phyloP scores from a whole-genome alignment of 179 eudicot species.

The Beta macrorhiza region DNA sequence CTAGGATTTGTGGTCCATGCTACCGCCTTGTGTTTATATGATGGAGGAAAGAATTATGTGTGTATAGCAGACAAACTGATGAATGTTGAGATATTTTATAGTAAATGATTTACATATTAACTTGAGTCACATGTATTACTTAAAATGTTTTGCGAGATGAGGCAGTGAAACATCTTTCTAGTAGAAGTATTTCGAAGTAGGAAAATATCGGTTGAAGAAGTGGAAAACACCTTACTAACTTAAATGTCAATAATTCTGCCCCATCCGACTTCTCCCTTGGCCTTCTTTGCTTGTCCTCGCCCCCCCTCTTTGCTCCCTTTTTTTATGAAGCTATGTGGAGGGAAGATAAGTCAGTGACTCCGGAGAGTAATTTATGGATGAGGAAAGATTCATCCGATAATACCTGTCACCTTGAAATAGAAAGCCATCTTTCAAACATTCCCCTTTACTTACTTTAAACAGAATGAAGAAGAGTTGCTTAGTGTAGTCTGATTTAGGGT shows the following conservation, averaged over 20 bases:
- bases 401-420: neutral
- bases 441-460: neutral
- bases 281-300: neutral
- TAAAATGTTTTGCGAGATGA: too few relatives aligned
- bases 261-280: neutral
- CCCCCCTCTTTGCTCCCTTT: too few relatives aligned
- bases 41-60: neutral
- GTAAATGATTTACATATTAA: neutral
- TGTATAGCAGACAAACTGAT: neutral
- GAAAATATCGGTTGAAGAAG: too few relatives aligned
- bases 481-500: neutral
- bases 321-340: too few relatives aligned
- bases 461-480: neutral
- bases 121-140: neutral
- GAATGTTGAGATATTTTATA: neutral
- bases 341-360: too few relatives aligned
- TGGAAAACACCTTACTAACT: too few relatives aligned
- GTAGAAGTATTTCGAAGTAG: too few relatives aligned
- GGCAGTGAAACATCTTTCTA: too few relatives aligned
- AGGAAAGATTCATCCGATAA: neutral
- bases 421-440: neutral
- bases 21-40: neutral
- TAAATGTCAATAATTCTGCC: too few relatives aligned
- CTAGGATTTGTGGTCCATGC: neutral
- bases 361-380: neutral